phyloP scores from a whole-genome alignment of 2,329 filamentous ascomycete species.

The Gnomoniopsis smithogilvyi region DNA sequence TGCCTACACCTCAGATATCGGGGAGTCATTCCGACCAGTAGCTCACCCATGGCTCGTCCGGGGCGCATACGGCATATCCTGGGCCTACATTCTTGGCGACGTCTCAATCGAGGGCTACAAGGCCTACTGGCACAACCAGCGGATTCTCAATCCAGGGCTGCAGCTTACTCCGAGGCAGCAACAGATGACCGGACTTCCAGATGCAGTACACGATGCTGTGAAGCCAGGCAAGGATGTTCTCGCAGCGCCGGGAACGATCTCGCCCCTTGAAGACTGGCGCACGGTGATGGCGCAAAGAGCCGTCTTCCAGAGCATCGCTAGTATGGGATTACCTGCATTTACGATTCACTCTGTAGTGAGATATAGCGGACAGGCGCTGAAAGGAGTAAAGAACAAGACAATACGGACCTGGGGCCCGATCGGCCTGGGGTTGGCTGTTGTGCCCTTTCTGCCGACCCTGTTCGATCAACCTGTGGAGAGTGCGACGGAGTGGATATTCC shows the following conservation, averaged over 20 bases:
- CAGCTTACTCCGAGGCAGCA: slow-evolving; percentile 49
- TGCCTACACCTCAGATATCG: slow-evolving; percentile 94
- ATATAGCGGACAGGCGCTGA: slow-evolving; percentile 85
- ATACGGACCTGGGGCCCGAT: slow-evolving; percentile 88
- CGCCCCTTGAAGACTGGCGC: slow-evolving; percentile 84
- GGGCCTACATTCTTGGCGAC: slow-evolving; percentile 89
- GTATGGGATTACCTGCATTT: slow-evolving; percentile 91
- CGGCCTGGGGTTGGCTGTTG: slow-evolving; percentile 72
- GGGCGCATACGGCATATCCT: slow-evolving; percentile 84
- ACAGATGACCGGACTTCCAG: slow-evolving; percentile 41
- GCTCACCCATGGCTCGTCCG: slow-evolving; percentile 82
- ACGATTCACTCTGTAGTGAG: slow-evolving; percentile 91
- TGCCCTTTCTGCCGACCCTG: slow-evolving; percentile 78
- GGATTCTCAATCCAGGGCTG: slow-evolving; percentile 64
- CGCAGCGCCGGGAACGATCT: slow-evolving; percentile 40
- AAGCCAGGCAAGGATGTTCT: neutral
- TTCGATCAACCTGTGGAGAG: slow-evolving; percentile 94
- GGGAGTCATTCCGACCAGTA: slow-evolving; percentile 91
- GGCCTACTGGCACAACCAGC: slow-evolving; percentile 84
- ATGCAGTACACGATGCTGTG: neutral
- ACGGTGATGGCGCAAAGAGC: slow-evolving; percentile 88
- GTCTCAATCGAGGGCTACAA: slow-evolving; percentile 94
- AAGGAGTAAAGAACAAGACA: slow-evolving; percentile 70
- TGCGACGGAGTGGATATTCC: slow-evolving; percentile 86
- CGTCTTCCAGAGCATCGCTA: slow-evolving; percentile 85